Evolutionary conservation across 108 stramenopile genomes (phyloP), one percentile per base, ranked within the genome.

Genomic region (Stephanodiscus triporus): DNA sequence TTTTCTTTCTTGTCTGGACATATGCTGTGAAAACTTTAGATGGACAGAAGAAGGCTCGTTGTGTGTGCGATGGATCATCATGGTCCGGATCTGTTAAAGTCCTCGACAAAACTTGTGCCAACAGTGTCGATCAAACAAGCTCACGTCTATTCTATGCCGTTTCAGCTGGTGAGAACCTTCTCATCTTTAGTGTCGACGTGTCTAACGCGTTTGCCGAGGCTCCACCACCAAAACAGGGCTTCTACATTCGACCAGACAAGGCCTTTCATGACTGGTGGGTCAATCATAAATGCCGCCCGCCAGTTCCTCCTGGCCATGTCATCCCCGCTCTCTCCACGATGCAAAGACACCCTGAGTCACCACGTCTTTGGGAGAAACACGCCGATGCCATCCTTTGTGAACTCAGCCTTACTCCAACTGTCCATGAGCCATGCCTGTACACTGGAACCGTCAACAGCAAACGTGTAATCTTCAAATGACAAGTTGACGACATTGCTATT

Each of bases 271-370:
- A 66, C 8, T 66, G 66, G 66, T 50, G 49, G 49, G n/a, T 30
- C 6, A 36, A 6, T 2, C 24, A 22, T 8, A 47, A 66, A 32
- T 29, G 48, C 1, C 40, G 20, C 6, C 20, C 26, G 29, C 47
- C 47, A 9, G 50, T 66, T 23, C 66, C 66, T 11, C 48, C 27
- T n/a, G n/a, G n/a, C n/a, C n/a, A n/a, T n/a, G n/a, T n/a, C n/a
- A n/a, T n/a, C n/a, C n/a, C n/a, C n/a, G 27, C 32, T 27, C 40
- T 66, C 24, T 30, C 47, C 4, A 47, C 40, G 10, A 43, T 20
- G 40, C 63, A 64, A 64, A 38, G 63, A 7, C 63, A 64, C 2
- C 63, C 40, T 1, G 63, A 64, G 19, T 64, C 63, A n/a, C n/a
- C n/a, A n/a, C n/a, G n/a, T n/a, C n/a, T n/a, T n/a, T n/a, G n/a